Evolutionary conservation across 2,329 filamentous ascomycete species (phyloP).

Genomic region (Alternaria sp.): DNA sequence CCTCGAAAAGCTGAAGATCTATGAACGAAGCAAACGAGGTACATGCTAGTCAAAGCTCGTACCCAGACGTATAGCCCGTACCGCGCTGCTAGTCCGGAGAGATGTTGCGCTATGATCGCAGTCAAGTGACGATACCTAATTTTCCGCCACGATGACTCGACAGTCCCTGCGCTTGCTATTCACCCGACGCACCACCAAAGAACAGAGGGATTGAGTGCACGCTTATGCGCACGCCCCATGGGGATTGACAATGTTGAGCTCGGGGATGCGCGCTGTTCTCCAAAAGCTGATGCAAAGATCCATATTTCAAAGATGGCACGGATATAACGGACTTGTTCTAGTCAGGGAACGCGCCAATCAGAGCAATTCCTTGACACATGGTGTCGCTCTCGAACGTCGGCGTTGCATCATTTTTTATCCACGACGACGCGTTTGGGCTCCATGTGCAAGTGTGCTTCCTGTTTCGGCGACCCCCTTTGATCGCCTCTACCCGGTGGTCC

Average conservation of each 20-base stretch:
- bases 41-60: neutral
- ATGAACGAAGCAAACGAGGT: neutral
- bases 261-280: slow-evolving; percentile 7
- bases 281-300: slow-evolving; percentile 4
- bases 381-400: slow-evolving; percentile 1
- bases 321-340: slow-evolving; percentile 11
- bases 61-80: neutral
- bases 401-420: slow-evolving; percentile 11
- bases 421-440: slow-evolving; percentile 10
- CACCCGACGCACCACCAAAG: slow-evolving; percentile 1
- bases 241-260: slow-evolving; percentile 13
- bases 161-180: neutral
- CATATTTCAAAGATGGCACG: slow-evolving; percentile 6
- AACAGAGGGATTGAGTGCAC: neutral
- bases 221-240: slow-evolving; percentile 12
- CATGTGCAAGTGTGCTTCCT: slow-evolving; percentile 12
- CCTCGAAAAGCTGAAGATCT: neutral
- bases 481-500: slow-evolving; percentile 6
- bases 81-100: neutral
- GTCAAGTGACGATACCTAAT: neutral
- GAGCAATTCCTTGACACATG: slow-evolving; percentile 12
- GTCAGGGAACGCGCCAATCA: slow-evolving; percentile 3
- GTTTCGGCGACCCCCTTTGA: slow-evolving; percentile 9
- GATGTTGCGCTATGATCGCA: neutral
- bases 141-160: slow-evolving; percentile 2